A percentile compares a stretch with the other conserved stretches of the same genome.
These are phyloP conservation scores for Puccinia polysora DNA, from an alignment of 1,284 basidiomycete genomes.

Conservation along the genomic window DNA sequence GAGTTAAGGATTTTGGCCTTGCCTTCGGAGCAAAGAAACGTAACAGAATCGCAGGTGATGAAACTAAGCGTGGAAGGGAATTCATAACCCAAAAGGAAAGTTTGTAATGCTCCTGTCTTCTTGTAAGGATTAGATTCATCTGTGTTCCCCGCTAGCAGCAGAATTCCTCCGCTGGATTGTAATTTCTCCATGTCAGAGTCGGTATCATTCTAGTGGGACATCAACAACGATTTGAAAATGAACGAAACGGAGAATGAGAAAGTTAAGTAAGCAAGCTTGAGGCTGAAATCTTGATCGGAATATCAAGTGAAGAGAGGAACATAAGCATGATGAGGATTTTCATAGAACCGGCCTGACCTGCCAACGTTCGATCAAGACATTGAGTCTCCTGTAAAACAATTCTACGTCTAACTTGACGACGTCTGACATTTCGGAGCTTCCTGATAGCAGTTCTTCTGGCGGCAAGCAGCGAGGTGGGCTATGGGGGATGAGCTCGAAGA, in stretches of 20 bases:
- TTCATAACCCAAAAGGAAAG: constrained; percentile 92
- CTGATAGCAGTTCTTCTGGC: no score
- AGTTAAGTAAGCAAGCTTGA: neutral
- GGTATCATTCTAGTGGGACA: neutral
- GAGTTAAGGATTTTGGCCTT: constrained; percentile 63
- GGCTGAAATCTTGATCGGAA: neutral
- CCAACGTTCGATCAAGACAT: constrained; percentile 17
- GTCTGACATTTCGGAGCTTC: constrained; percentile 25
- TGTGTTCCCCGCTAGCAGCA: constrained; percentile 23
- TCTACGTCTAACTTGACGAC: constrained; percentile 1
- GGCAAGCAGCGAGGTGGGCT: no score
- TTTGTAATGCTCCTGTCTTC: constrained; percentile 58
- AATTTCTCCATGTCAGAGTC: constrained; percentile 10
- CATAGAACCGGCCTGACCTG: constrained; percentile 10
- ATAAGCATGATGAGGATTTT: neutral
- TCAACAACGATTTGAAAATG: neutral
- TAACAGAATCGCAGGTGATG: constrained; percentile 64
- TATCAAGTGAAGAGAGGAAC: neutral
- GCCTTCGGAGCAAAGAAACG: constrained; percentile 77
- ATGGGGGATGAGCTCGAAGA: no score
- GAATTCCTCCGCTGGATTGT: constrained; percentile 7
- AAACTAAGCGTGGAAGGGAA: constrained; percentile 85
- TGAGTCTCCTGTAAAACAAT: constrained; percentile 12
- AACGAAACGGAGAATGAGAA: neutral
- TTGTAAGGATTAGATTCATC: neutral